Percentiles rank a stretch among this genome's conserved stretches.
Conservation (phyloP, 1,139 yeast genomes). For the Casaregolazyma suthepensis region DNA sequence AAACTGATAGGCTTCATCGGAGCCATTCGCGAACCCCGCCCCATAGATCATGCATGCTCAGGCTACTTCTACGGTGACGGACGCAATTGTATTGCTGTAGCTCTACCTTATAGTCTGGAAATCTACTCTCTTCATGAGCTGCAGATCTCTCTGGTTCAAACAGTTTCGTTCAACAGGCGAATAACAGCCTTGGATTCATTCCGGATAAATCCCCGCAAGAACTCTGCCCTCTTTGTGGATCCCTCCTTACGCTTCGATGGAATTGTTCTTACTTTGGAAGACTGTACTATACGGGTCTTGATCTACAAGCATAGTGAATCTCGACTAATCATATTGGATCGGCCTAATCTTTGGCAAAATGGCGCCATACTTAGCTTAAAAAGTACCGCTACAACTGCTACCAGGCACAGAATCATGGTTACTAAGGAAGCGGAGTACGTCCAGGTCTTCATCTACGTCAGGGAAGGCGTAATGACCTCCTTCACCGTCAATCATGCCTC, state of each 20-base stretch:
- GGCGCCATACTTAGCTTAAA: background rate
- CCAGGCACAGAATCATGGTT: background rate
- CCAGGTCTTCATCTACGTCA: background rate
- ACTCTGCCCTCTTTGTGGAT: background rate
- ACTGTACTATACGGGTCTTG: slow-evolving; percentile 2
- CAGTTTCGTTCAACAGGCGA: background rate
- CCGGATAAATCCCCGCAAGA: background rate
- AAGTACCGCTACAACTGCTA: background rate
- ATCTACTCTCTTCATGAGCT: background rate
- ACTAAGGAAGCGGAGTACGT: background rate
- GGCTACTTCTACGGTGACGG: background rate
- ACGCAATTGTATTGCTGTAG: background rate
- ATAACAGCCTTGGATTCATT: background rate
- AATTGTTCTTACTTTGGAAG: slow-evolving; percentile 1
- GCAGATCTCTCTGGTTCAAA: background rate
- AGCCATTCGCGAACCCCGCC: background rate
- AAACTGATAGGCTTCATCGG: background rate
- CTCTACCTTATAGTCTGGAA: background rate
- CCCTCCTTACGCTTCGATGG: background rate
- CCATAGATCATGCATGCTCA: background rate
- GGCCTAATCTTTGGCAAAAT: background rate
- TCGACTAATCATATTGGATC: background rate
- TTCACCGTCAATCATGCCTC: background rate
- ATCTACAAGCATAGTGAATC: background rate
- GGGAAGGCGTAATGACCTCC: background rate